Evolutionary conservation across 371 early-diverging fungal species (phyloP).

Genomic region (Dinochytrium kinnereticum): DNA sequence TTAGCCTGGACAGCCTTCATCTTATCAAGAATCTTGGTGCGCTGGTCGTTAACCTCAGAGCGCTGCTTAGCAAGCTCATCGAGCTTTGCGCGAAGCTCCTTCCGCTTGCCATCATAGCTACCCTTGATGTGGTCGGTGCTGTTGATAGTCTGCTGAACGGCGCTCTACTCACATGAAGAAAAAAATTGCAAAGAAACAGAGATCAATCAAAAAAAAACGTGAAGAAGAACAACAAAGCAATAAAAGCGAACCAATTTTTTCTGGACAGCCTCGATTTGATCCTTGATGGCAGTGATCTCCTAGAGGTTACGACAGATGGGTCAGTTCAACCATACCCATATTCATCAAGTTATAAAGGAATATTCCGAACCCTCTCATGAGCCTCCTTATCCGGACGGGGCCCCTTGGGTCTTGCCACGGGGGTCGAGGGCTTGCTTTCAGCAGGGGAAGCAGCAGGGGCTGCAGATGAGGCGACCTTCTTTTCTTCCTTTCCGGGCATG

Average conservation of each 20-base stretch:
- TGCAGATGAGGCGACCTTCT: constrained; percentile 1
- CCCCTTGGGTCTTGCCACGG: neutral
- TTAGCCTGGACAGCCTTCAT: constrained; percentile 69
- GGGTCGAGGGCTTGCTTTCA: neutral
- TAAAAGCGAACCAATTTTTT: constrained; percentile 57
- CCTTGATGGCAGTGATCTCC: constrained; percentile 57
- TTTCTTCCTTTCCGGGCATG: constrained; percentile 15
- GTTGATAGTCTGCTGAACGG: constrained; percentile 53
- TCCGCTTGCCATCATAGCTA: constrained; percentile 32
- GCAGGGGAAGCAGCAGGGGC: neutral
- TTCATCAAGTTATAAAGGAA: neutral
- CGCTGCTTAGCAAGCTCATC: constrained; percentile 65
- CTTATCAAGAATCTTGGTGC: constrained; percentile 59
- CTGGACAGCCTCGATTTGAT: constrained; percentile 62
- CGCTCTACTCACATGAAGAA: constrained; percentile 13
- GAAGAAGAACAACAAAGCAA: neutral
- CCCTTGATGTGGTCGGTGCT: constrained; percentile 65
- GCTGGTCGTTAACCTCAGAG: constrained; percentile 55
- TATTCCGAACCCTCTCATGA: constrained; percentile 25
- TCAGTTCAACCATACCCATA: neutral
- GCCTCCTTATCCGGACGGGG: constrained; percentile 36
- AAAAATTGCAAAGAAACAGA: too few species aligned
- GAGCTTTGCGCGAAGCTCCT: constrained; percentile 60
- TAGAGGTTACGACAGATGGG: constrained; percentile 30
- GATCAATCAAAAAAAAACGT: too few species aligned